Evolutionary conservation across 129 eudicot species (phyloP).

Genomic region (Artemisia tridentata): DNA sequence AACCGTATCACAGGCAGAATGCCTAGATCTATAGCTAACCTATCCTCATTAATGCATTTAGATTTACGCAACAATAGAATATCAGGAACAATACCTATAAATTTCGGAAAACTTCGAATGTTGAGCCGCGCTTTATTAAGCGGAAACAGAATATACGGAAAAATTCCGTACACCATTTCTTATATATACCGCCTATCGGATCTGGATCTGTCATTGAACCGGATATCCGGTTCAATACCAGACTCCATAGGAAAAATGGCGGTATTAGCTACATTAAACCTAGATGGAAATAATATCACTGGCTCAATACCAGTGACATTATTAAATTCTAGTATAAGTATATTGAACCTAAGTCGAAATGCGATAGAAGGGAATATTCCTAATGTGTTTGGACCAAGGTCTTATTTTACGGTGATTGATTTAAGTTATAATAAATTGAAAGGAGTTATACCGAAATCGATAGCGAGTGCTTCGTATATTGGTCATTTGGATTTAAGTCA

Average conservation of each 20-base stretch:
- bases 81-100: slow-evolving; percentile 52
- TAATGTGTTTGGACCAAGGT: slow-evolving; percentile 75
- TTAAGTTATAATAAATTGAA: slow-evolving; percentile 58
- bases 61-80: slow-evolving; percentile 72
- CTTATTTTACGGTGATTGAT: slow-evolving; percentile 78
- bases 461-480: slow-evolving; percentile 53
- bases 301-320: slow-evolving; percentile 63
- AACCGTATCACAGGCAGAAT: slow-evolving; percentile 62
- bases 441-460: slow-evolving; percentile 73
- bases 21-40: slow-evolving; percentile 59
- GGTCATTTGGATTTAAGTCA: slow-evolving; percentile 91
- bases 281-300: slow-evolving; percentile 65
- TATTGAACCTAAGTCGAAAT: slow-evolving; percentile 67
- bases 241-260: slow-evolving; percentile 67
- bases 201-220: slow-evolving; percentile 71
- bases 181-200: slow-evolving; percentile 80
- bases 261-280: slow-evolving; percentile 71
- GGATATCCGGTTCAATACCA: slow-evolving; percentile 70
- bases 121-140: slow-evolving; percentile 77
- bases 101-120: slow-evolving; percentile 80
- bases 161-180: slow-evolving; percentile 57
- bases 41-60: slow-evolving; percentile 76
- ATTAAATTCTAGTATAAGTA: slow-evolving; percentile 58
- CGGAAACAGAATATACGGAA: slow-evolving; percentile 49
- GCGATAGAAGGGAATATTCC: slow-evolving; percentile 72